phyloP scores from a whole-genome alignment of 225 moss, liverwort and hornwort genomes.

The Asterella californica region DNA sequence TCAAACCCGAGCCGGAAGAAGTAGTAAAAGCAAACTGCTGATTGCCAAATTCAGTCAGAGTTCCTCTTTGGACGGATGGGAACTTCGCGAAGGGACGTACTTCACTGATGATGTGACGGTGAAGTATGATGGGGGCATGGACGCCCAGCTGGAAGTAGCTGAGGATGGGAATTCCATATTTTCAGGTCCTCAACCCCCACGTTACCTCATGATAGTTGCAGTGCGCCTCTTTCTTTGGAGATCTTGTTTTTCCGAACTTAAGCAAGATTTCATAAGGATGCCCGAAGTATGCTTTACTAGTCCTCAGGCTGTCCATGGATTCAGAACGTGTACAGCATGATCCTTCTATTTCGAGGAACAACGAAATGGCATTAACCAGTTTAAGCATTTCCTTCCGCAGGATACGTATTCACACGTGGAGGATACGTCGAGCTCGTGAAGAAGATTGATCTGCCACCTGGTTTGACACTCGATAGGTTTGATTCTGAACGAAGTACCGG shows the following conservation, averaged over 20 bases:
- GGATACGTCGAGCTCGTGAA: constrained; percentile 87
- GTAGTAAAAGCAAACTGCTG: constrained; percentile 95
- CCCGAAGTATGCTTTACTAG: no score
- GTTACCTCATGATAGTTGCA: not conserved
- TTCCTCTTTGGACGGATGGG: constrained; percentile 74
- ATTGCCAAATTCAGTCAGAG: constrained; percentile 81
- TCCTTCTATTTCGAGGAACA: not conserved
- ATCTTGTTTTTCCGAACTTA: no score
- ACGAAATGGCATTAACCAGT: not conserved
- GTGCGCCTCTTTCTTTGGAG: not conserved
- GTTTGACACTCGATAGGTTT: constrained; percentile 88
- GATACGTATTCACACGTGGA: constrained; percentile 86
- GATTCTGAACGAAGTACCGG: not conserved
- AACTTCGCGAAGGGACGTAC: constrained; percentile 87
- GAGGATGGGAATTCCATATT: constrained; percentile 82
- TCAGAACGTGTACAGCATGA: not conserved
- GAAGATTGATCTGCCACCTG: constrained; percentile 65
- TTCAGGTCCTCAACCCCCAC: constrained; percentile 46
- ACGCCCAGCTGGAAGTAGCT: constrained; percentile 83
- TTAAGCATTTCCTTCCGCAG: constrained; percentile 25
- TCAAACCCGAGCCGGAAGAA: constrained; percentile 88
- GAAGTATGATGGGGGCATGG: constrained; percentile 97
- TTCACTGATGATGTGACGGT: constrained; percentile 82
- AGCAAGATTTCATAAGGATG: no score
- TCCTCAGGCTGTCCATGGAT: no score